phyloP scores from a whole-genome alignment of 2,329 filamentous ascomycete species.

The Chalara sp. region DNA sequence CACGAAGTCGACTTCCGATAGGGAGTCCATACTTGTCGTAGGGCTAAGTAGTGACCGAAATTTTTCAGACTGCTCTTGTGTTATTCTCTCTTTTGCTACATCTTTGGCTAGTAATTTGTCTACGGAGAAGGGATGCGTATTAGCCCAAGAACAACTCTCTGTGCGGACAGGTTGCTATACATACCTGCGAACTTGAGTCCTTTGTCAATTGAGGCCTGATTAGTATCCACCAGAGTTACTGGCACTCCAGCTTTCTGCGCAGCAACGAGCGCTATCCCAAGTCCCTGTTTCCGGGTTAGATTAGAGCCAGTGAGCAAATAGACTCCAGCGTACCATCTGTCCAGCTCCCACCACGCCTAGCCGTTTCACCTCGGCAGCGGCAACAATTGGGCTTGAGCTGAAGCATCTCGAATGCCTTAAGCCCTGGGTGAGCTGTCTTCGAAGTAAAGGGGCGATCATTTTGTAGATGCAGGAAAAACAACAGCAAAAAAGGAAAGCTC shows the following conservation, averaged over 20 bases:
- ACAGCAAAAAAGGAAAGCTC: no score
- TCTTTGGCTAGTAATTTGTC: conserved; percentile 93
- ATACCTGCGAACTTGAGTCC: conserved; percentile 81
- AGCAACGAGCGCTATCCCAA: conserved; percentile 93
- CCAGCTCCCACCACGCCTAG: conserved; percentile 91
- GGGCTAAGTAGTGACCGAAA: conserved; percentile 63
- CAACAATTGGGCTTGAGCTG: conserved; percentile 56
- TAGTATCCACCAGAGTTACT: conserved; percentile 80
- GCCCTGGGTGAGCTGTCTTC: conserved; percentile 17
- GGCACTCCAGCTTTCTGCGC: conserved; percentile 77
- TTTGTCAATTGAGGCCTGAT: conserved; percentile 79
- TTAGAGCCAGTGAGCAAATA: conserved; percentile 5
- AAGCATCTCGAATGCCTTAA: conserved; percentile 44
- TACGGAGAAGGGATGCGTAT: conserved; percentile 26
- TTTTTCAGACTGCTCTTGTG: conserved; percentile 70
- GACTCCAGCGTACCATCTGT: conserved; percentile 66
- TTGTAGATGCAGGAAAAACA: no score
- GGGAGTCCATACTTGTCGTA: conserved; percentile 67
- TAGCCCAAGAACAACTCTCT: background rate
- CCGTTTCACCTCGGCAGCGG: conserved; percentile 70
- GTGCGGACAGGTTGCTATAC: background rate
- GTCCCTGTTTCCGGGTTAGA: conserved; percentile 50
- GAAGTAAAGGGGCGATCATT: background rate
- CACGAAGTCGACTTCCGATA: conserved; percentile 86
- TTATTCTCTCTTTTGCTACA: conserved; percentile 79